Evolutionary conservation across 352 stramenopile genomes (phyloP), one percentile per base, ranked within the genome.

Genomic region (Discostella stelligera): DNA sequence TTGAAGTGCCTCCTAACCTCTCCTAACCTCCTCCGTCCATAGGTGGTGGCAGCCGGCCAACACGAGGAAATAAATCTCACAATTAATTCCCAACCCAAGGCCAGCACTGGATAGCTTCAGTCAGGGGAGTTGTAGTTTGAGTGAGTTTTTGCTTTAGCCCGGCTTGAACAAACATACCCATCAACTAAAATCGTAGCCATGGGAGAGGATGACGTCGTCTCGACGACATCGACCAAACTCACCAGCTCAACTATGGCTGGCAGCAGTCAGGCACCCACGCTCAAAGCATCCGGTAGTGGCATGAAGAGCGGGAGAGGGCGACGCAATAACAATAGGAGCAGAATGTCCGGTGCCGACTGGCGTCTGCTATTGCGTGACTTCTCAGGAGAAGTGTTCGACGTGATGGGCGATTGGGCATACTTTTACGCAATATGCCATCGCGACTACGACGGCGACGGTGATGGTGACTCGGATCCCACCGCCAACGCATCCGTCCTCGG

Each of bases 351-450:
- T 32, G 53, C 60, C 3, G 66, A 74, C 7, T 64, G 73, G 30
- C 39, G 66, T 10, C 68, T 21, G 14, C 75, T 13, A 61, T 74
- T 14, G 37, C 55, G 75, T 20, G 75, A 83, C 25, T 39, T 39
- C 14, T 79, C 59, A 14, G 65, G 58, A 8, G 71, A 63, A 32
- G 21, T 75, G 3, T 75, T 83, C 25, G 75, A 83, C 37, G 32
- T 83, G 20, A 30, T 72, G 10, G 75, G 75, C 0, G 75, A 83
- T 50, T 83, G 75, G 75, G 44, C 32, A 14, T 83, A 75, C 41
- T 68, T 79, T 3, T 70, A 60, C 32, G 49, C 58, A 3, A 64
- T 78, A 2, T 76, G 53, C 27, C 67, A 68, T 54, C 62, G 63
- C 7, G 54, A 78, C 56, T 75, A 74, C 50, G 59, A 73, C 16